phyloP scores from a whole-genome alignment of 306 rosid species.

The Acacia confusa region DNA sequence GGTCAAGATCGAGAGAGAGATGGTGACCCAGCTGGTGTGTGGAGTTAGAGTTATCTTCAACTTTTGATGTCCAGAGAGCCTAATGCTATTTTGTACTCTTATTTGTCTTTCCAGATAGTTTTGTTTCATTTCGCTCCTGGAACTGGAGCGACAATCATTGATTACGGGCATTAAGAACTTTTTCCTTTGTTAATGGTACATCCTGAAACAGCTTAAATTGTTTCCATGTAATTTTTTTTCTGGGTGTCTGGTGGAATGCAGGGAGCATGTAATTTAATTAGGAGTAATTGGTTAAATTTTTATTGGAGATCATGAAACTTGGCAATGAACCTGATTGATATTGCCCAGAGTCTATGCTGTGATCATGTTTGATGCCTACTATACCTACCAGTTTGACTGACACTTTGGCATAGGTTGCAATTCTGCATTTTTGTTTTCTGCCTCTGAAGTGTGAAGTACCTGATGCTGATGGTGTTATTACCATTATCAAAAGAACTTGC shows the following conservation, averaged over 20 bases:
- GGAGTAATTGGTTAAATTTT: conserved; percentile 36
- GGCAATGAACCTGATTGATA: conserved; percentile 36
- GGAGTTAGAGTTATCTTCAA: conserved; percentile 49
- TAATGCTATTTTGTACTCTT: conserved; percentile 44
- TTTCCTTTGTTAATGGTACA: conserved; percentile 43
- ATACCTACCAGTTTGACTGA: background rate
- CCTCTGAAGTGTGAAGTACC: background rate
- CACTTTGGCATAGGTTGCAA: background rate
- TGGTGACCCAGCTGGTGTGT: conserved; percentile 46
- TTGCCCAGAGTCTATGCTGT: conserved; percentile 17
- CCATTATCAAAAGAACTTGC: background rate
- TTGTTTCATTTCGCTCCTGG: conserved; percentile 48
- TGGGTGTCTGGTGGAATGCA: conserved; percentile 48
- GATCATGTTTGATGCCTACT: background rate
- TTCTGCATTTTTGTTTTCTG: background rate
- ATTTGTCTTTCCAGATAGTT: conserved; percentile 42
- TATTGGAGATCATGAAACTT: conserved; percentile 41
- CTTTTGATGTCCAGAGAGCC: conserved; percentile 49
- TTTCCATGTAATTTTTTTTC: conserved; percentile 39
- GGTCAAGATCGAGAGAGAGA: conserved; percentile 47
- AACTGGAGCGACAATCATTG: conserved; percentile 50
- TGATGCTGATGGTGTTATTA: conserved; percentile 1
- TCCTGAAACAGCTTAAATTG: conserved; percentile 47
- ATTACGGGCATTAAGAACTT: conserved; percentile 47
- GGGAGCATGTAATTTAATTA: conserved; percentile 55